Percentiles rank a stretch among this genome's conserved stretches.
Evolutionary conservation across 257 asterid genomes (phyloP).

Genomic region (Petunia axillaris): DNA sequence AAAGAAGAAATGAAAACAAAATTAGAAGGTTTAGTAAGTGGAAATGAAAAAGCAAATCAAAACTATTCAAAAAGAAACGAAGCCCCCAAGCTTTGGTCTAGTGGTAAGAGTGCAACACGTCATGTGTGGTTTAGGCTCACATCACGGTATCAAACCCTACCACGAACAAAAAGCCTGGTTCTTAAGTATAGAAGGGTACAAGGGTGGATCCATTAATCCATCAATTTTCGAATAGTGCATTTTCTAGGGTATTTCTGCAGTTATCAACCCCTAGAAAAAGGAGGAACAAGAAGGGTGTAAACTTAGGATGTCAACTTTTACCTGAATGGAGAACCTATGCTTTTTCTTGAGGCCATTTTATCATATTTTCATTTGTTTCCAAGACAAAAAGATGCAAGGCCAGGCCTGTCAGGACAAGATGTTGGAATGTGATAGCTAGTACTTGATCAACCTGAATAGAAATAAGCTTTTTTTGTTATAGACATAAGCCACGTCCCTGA

Average conservation of each 20-base stretch:
- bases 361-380: slow-evolving; percentile 18
- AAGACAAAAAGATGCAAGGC: not conserved
- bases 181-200: too few species aligned
- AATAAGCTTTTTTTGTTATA: not conserved
- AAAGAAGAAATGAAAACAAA: not conserved
- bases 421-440: not conserved
- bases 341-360: slow-evolving; percentile 49
- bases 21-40: not conserved
- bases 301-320: slow-evolving; percentile 13
- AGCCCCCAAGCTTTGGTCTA: too few species aligned
- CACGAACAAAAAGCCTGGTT: too few species aligned
- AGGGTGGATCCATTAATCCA: too few species aligned
- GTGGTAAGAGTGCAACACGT: too few species aligned
- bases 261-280: too few species aligned
- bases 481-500: too few species aligned
- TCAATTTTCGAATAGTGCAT: not conserved
- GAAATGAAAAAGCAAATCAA: too few species aligned
- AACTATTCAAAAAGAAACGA: not conserved
- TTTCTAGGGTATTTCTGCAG: too few species aligned
- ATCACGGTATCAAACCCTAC: too few species aligned
- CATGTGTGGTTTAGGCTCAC: too few species aligned
- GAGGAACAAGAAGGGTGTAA: not conserved
- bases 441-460: slow-evolving; percentile 17
- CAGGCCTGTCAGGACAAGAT: not conserved
- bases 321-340: slow-evolving; percentile 43